Percentiles rank a stretch among this genome's conserved stretches.
These are phyloP conservation scores for Cryptosporidium ubiquitum DNA, from an alignment of 169 alveolate species.

Conservation along the genomic window DNA sequence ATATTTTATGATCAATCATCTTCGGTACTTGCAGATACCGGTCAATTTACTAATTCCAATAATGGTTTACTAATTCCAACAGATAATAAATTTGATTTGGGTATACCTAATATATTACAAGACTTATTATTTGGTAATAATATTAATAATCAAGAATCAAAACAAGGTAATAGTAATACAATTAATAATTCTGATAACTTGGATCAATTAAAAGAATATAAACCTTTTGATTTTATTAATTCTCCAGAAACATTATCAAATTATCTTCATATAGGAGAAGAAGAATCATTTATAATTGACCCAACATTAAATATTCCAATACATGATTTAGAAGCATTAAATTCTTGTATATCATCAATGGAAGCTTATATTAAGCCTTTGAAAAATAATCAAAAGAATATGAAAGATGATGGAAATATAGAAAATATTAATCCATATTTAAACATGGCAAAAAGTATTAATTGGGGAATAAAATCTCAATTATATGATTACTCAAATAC, in stretches of 20 bases:
- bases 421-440: conserved; percentile 26
- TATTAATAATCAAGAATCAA: background rate
- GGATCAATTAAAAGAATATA: conserved; percentile 1
- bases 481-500: conserved; percentile 5
- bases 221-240: conserved; percentile 24
- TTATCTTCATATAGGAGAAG: conserved; percentile 25
- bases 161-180: background rate
- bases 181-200: background rate
- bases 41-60: conserved; percentile 17
- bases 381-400: background rate
- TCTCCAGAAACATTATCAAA: background rate
- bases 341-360: conserved; percentile 73
- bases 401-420: background rate
- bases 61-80: conserved; percentile 1
- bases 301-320: conserved; percentile 67
- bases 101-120: conserved; percentile 47
- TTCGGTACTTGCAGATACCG: conserved; percentile 29
- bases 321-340: conserved; percentile 71
- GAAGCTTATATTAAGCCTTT: conserved; percentile 66
- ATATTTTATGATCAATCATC: conserved; percentile 67
- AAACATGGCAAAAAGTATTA: conserved; percentile 42
- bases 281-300: conserved; percentile 53
- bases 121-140: conserved; percentile 34
- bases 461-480: conserved; percentile 58
- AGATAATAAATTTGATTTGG: conserved; percentile 44